These are phyloP conservation scores for Crucibulum laeve DNA, from an alignment of 768 basidiomycete genomes.

Conservation along the genomic window DNA sequence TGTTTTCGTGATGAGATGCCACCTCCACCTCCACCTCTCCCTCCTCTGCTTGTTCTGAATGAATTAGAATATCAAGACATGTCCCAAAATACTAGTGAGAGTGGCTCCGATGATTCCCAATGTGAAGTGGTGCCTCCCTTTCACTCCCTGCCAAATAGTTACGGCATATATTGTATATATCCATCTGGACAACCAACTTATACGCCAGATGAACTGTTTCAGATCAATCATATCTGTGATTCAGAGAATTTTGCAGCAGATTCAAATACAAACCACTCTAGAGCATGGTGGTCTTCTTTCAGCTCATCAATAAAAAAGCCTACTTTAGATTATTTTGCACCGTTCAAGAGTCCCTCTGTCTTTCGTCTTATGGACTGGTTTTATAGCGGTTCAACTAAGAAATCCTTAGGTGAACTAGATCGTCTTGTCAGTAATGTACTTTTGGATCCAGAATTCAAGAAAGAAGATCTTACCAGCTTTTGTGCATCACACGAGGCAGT, in stretches of 20 bases:
- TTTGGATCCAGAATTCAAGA: slow-evolving; percentile 12
- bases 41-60: not conserved
- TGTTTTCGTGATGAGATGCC: not conserved
- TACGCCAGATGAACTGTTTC: not conserved
- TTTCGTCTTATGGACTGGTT: slow-evolving; percentile 23
- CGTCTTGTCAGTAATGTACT: slow-evolving; percentile 20
- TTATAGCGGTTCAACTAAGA: slow-evolving; percentile 17
- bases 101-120: too few species aligned
- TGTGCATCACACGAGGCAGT: not conserved
- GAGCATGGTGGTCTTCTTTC: not conserved
- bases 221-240: not conserved
- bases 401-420: slow-evolving; percentile 20
- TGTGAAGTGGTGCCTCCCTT: too few species aligned
- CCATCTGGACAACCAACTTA: not conserved
- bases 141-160: not conserved
- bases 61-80: too few species aligned
- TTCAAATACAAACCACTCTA: not conserved
- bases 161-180: not conserved
- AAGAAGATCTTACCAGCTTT: not conserved
- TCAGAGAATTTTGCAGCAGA: not conserved
- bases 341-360: slow-evolving; percentile 13
- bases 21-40: not conserved
- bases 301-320: not conserved
- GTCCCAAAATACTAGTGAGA: too few species aligned
- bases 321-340: slow-evolving; percentile 7